Evolutionary conservation across 371 early-diverging fungal species (phyloP).

Genomic region (Saksenaea vasiformis): DNA sequence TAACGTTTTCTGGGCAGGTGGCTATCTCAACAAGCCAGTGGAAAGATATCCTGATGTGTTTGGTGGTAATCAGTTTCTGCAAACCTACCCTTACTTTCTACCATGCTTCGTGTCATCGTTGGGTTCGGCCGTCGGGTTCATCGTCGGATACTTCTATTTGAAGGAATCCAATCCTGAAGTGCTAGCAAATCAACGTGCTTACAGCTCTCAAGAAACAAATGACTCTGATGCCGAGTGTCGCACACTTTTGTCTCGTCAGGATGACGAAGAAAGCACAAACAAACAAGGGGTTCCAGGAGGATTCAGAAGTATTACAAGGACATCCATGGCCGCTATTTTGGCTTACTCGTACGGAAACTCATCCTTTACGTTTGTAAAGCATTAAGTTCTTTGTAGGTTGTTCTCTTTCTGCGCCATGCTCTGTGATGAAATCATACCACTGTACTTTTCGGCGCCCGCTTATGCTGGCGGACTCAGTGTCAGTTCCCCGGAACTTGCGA

Average conservation of each 20-base stretch:
- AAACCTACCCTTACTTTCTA: constrained; percentile 76
- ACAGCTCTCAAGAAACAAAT: constrained; percentile 3
- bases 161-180: constrained; percentile 65
- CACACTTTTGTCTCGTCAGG: background rate
- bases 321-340: constrained; percentile 34
- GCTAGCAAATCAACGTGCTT: constrained; percentile 8
- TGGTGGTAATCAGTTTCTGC: constrained; percentile 60
- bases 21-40: constrained; percentile 74
- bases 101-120: constrained; percentile 75
- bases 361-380: background rate
- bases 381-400: constrained; percentile 15
- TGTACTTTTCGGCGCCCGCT: constrained; percentile 59
- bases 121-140: constrained; percentile 62
- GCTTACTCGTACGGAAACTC: constrained; percentile 32
- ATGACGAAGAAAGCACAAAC: background rate
- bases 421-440: constrained; percentile 68
- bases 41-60: constrained; percentile 68
- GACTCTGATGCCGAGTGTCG: constrained; percentile 1
- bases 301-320: background rate
- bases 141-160: constrained; percentile 65
- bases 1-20: constrained; percentile 70
- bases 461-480: constrained; percentile 45
- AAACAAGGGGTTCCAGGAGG: background rate
- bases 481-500: constrained; percentile 39
- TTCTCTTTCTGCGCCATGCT: constrained; percentile 69